These are phyloP conservation scores for Termitomyces sp. DNA, from an alignment of 768 basidiomycete genomes.

Conservation along the genomic window DNA sequence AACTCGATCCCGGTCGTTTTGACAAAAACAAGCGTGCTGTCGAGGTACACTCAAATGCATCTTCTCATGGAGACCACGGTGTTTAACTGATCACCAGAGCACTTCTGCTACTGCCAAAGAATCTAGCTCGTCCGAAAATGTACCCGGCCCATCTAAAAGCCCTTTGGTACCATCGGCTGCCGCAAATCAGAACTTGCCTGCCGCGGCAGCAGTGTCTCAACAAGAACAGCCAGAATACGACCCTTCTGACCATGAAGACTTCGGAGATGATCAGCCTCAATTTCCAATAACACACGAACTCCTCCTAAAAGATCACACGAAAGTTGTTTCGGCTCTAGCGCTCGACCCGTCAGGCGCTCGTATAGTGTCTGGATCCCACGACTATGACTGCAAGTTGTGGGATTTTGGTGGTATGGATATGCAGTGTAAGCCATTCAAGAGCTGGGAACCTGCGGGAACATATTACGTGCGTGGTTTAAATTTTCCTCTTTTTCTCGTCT, in stretches of 20 bases:
- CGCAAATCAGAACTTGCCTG: slow-evolving; percentile 19
- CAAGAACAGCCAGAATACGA: slow-evolving; percentile 53
- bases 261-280: slow-evolving; percentile 46
- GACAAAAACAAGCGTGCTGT: slow-evolving; percentile 68
- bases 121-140: neutral
- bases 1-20: slow-evolving; percentile 72
- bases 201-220: slow-evolving; percentile 14
- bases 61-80: neutral
- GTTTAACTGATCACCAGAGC: slow-evolving; percentile 3
- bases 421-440: slow-evolving; percentile 90
- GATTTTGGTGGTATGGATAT: slow-evolving; percentile 98
- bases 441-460: slow-evolving; percentile 90
- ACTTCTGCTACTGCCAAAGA: neutral
- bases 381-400: slow-evolving; percentile 98
- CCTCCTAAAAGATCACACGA: slow-evolving; percentile 89
- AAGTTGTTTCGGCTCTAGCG: slow-evolving; percentile 89
- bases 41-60: slow-evolving; percentile 26
- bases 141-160: slow-evolving; percentile 16
- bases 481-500: slow-evolving; percentile 10
- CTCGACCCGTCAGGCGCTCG: slow-evolving; percentile 94
- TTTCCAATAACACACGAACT: slow-evolving; percentile 93
- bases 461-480: slow-evolving; percentile 62
- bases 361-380: slow-evolving; percentile 86
- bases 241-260: slow-evolving; percentile 41
- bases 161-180: slow-evolving; percentile 1